These are phyloP conservation scores for Paraurostyla sp. DNA, from an alignment of 73 alveolate species.

Conservation along the genomic window DNA sequence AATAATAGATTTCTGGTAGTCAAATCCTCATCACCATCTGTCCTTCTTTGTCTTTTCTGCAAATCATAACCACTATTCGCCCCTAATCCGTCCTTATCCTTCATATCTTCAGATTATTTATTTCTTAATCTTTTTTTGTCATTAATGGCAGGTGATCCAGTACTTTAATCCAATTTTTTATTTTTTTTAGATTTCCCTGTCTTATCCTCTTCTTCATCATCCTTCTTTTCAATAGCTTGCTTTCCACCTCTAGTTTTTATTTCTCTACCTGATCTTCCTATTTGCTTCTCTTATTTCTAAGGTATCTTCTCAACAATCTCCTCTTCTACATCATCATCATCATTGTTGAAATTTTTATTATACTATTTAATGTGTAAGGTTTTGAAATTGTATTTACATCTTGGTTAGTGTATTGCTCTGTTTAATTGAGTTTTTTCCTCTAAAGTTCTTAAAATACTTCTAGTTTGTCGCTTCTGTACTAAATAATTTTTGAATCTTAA, in stretches of 20 bases:
- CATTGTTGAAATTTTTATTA: constrained; percentile 11
- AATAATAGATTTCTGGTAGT: not conserved
- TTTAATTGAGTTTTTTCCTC: constrained; percentile 10
- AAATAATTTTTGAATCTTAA: constrained; percentile 14
- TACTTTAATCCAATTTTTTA: not conserved
- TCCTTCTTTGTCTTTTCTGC: not conserved
- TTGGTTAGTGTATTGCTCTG: constrained; percentile 6
- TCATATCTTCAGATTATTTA: not conserved
- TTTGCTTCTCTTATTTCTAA: not conserved
- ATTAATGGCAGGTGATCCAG: too few relatives aligned
- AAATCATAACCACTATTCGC: not conserved
- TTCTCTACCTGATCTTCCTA: not conserved
- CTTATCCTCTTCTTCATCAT: not conserved
- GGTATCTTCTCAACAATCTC: too few relatives aligned
- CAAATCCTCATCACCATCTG: not conserved
- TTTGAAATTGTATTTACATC: constrained; percentile 16
- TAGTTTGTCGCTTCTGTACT: constrained; percentile 9
- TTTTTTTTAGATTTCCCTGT: not conserved
- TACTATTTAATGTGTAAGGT: not conserved
- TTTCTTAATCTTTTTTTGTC: not conserved
- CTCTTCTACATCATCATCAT: constrained; percentile 28
- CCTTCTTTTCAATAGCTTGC: not conserved
- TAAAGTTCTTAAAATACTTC: not conserved
- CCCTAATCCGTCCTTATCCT: not conserved
- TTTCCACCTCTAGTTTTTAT: not conserved